These are phyloP conservation scores for Kwoniella sp. DNA, from an alignment of 768 basidiomycete genomes.

Conservation along the genomic window DNA sequence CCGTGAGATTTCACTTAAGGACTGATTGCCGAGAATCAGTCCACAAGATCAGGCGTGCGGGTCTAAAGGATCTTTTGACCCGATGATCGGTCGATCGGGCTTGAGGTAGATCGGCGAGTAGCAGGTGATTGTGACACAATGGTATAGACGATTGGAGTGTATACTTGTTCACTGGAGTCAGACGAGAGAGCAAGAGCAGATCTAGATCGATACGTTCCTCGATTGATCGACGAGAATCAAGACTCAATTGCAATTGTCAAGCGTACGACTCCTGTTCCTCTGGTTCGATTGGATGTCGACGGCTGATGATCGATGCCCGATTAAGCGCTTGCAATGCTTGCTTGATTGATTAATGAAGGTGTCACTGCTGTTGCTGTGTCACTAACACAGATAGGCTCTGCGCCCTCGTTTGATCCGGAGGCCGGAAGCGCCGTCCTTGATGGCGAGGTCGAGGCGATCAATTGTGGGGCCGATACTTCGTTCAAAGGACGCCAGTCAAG, in stretches of 20 bases:
- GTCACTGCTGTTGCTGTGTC: background rate
- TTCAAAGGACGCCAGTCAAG: background rate
- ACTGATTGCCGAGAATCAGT: background rate
- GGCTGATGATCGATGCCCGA: too few species aligned
- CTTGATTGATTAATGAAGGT: background rate
- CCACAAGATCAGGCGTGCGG: too few species aligned
- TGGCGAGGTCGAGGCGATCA: background rate
- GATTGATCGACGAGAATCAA: background rate
- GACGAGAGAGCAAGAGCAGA: too few species aligned
- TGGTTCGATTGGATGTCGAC: too few species aligned
- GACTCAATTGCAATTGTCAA: background rate
- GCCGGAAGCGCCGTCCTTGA: background rate
- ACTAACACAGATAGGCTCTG: background rate
- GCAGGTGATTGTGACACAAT: background rate
- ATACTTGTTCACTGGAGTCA: too few species aligned
- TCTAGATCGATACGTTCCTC: background rate
- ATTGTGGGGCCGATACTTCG: background rate
- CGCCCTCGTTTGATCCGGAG: background rate
- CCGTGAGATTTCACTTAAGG: background rate
- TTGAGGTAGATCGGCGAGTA: background rate
- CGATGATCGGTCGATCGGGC: background rate
- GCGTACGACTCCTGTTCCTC: background rate
- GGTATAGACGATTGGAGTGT: too few species aligned
- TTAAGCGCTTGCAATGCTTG: background rate
- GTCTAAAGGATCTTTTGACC: background rate